Conservation (phyloP, 2,329 filamentous ascomycete species). For the Thermomyces lanuginosus region DNA sequence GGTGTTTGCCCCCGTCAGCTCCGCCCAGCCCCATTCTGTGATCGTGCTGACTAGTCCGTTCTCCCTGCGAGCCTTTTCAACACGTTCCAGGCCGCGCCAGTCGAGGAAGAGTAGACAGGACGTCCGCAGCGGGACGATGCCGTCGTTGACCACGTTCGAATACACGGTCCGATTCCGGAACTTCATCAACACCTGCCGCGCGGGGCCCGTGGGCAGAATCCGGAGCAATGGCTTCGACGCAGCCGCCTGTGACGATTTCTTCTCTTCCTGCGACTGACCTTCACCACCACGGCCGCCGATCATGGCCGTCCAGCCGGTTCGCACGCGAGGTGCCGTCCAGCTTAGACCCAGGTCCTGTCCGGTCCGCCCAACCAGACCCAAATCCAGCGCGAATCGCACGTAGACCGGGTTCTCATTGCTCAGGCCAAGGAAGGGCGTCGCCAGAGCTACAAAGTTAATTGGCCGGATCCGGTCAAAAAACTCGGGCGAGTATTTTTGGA, state of each 20-base stretch:
- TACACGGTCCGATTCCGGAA: conserved; percentile 87
- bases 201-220: conserved; percentile 80
- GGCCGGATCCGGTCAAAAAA: conserved; percentile 80
- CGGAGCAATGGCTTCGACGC: conserved; percentile 77
- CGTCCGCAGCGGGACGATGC: conserved; percentile 84
- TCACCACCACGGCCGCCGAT: conserved; percentile 63
- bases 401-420: conserved; percentile 98
- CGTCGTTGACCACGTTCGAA: conserved; percentile 94
- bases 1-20: conserved; percentile 56
- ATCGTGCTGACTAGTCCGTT: conserved; percentile 86
- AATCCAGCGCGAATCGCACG: conserved; percentile 90
- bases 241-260: too few species aligned
- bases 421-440: conserved; percentile 73
- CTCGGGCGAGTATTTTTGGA: conserved; percentile 81
- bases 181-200: conserved; percentile 68
- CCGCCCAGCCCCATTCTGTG: conserved; percentile 86
- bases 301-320: conserved; percentile 76
- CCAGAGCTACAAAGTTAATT: conserved; percentile 77
- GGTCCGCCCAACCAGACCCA: conserved; percentile 87
- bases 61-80: conserved; percentile 85
- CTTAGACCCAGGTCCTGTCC: conserved; percentile 89
- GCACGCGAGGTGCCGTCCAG: conserved; percentile 74
- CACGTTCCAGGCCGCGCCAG: conserved; percentile 82
- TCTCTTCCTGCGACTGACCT: conserved; percentile 36
- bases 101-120: conserved; percentile 94